phyloP scores from a whole-genome alignment of 2,329 filamentous ascomycete species.

The Colletotrichum phormii region DNA sequence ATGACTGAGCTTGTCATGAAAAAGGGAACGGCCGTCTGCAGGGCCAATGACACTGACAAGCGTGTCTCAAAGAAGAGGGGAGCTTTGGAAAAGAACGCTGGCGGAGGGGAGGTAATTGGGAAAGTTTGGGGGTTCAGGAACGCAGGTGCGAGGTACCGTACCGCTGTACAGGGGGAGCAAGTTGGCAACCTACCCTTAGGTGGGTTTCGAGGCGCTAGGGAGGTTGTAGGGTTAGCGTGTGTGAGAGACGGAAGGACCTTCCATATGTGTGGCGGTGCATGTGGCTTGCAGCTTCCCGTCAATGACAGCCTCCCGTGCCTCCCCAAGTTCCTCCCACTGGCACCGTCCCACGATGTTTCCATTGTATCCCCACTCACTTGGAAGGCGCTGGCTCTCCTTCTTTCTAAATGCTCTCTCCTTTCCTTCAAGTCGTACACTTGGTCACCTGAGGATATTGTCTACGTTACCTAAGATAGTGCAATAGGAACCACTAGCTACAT shows the following conservation, averaged over 20 bases:
- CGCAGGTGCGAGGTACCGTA: slow-evolving; percentile 36
- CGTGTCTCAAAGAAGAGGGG: slow-evolving; percentile 37
- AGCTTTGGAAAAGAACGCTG: slow-evolving; percentile 32
- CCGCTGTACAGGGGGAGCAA: slow-evolving; percentile 37
- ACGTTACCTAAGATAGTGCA: background rate
- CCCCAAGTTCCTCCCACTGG: background rate
- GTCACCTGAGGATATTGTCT: too few relatives aligned
- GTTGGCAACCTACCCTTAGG: slow-evolving; percentile 38
- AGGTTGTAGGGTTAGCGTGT: slow-evolving; percentile 36
- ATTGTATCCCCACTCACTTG: background rate
- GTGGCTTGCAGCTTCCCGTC: slow-evolving; percentile 22
- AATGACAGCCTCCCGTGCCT: background rate
- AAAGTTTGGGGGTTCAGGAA: slow-evolving; percentile 38
- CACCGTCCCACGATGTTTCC: background rate
- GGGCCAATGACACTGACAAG: slow-evolving; percentile 37
- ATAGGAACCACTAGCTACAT: background rate
- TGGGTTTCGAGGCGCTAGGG: slow-evolving; percentile 34
- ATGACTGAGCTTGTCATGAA: slow-evolving; percentile 39
- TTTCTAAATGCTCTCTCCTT: background rate
- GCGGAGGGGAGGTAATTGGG: slow-evolving; percentile 34
- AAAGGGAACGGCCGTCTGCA: slow-evolving; percentile 30
- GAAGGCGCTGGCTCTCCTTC: background rate
- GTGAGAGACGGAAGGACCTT: background rate
- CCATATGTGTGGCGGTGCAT: slow-evolving; percentile 34
- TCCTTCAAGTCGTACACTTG: background rate